Base-by-base conservation (phyloP, 2,329 filamentous ascomycete genomes). In the Ophiostoma ips region DNA sequence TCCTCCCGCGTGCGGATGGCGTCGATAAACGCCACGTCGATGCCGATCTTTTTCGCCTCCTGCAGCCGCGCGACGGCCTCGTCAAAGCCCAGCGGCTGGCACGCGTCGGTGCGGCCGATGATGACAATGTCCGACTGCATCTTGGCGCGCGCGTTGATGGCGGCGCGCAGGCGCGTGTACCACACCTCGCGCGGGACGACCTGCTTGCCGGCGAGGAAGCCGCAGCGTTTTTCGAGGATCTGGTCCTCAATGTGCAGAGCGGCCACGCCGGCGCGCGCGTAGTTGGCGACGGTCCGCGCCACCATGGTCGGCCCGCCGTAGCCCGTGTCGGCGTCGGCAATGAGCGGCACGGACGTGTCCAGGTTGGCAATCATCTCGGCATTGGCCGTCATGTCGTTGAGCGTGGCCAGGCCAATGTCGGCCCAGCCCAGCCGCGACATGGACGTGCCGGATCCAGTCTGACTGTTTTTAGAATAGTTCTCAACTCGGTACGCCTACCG, bases 301-400 rank as follows among this genome's bases (percentile, higher is more conserved):
- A 79, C 70, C 66, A 71, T 73, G 30, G 71, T 62, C 3, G 71
- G 70, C 16, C 69, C 68, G 21, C 73, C 76, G 60, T 76, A 79
- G 37, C 75, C 75, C 0, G 75, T 78, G 60, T 79, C 75, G 30
- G 73, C 74, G 58, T 80, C 76, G 9, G 76, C 78, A 55, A 83
- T 81, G 18, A 84, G 60, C 0, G 79, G 79, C 0, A 73, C 64
- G 0, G 62, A 60, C 0, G 72, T 71, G 55, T 79, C 68, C 30
- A 83, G 67, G 38, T 70, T 71, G 50, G 79, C 77, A 51, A 84
- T 77, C 76, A 82, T 82, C 48, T 71, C 68, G n/a, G 78, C 79
- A 59, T 82, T 77, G 41, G 66, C 64, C 34, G 68, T 66, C 78
- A 84, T 83, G 62, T 83, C 79, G 58, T 74, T 71, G 31, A 79